A percentile compares a stretch with the other conserved stretches of the same genome.
phyloP scores from a whole-genome alignment of 169 alveolate species.

The Plasmodium adleri region DNA sequence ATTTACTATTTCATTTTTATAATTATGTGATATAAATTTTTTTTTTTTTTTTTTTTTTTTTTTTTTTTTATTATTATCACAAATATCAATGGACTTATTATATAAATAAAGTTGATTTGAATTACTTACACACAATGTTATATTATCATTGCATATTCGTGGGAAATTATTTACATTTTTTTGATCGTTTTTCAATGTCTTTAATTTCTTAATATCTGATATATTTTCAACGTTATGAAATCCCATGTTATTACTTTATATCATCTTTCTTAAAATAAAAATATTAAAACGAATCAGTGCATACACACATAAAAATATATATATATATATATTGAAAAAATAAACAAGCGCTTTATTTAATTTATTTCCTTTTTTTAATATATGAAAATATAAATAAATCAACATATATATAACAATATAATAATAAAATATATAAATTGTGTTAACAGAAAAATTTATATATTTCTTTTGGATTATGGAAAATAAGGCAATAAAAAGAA shows the following conservation, averaged over 20 bases:
- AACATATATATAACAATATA: too few species aligned
- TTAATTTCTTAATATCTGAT: not conserved
- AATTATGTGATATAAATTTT: not conserved
- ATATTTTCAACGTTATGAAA: constrained; percentile 4
- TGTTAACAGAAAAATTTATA: too few species aligned
- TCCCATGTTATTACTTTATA: constrained; percentile 30
- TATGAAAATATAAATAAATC: too few species aligned
- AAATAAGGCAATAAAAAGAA: too few species aligned
- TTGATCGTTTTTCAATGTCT: not conserved
- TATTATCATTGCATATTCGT: not conserved
- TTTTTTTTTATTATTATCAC: too few species aligned
- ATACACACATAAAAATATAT: not conserved
- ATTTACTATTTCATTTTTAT: constrained; percentile 6
- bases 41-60: constrained; percentile 9
- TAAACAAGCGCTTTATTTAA: too few species aligned
- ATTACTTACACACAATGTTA: not conserved
- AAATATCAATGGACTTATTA: too few species aligned
- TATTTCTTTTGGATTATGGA: too few species aligned
- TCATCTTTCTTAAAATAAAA: constrained; percentile 5
- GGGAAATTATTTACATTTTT: not conserved
- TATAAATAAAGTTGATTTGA: not conserved
- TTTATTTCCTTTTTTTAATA: too few species aligned
- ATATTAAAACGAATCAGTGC: not conserved
- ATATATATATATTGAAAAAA: too few species aligned
- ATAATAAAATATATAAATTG: too few species aligned